phyloP scores from a whole-genome alignment of 2,329 filamentous ascomycete genomes.

The Diaporthe sp. region DNA sequence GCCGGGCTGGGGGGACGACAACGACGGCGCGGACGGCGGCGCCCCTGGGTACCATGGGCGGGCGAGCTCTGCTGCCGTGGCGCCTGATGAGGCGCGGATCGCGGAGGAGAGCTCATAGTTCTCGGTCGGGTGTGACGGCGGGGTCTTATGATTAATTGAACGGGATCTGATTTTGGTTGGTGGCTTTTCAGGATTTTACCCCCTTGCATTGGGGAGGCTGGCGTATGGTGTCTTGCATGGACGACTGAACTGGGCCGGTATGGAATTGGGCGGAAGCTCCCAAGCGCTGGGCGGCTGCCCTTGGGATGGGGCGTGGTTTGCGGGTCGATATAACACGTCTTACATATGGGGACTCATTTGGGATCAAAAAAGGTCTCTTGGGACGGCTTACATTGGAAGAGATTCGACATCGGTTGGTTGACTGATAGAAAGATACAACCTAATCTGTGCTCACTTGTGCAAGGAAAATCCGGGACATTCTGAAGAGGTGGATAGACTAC shows the following conservation, averaged over 20 bases:
- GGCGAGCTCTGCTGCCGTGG: conserved; percentile 18
- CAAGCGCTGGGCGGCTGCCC: conserved; percentile 25
- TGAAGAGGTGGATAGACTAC: background rate
- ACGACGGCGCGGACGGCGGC: background rate
- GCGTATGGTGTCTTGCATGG: conserved; percentile 20
- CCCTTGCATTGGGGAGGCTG: conserved; percentile 8
- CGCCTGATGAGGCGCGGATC: conserved; percentile 27
- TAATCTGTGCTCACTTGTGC: background rate
- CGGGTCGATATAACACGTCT: background rate
- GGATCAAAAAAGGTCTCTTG: background rate
- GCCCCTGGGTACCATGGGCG: background rate
- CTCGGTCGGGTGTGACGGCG: too few species aligned
- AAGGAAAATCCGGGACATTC: too few species aligned
- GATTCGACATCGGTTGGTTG: background rate
- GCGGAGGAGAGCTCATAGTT: conserved; percentile 19
- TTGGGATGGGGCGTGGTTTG: conserved; percentile 1
- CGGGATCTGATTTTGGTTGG: background rate
- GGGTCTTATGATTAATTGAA: background rate
- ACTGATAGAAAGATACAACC: background rate
- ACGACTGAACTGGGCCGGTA: background rate
- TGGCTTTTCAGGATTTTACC: background rate
- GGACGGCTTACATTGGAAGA: background rate
- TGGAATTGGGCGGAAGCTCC: conserved; percentile 1
- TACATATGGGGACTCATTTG: background rate
- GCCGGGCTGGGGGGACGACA: background rate